Evolutionary conservation across 1,284 basidiomycete genomes (phyloP).

Genomic region (Apiotrichum mycotoxinovorans): DNA sequence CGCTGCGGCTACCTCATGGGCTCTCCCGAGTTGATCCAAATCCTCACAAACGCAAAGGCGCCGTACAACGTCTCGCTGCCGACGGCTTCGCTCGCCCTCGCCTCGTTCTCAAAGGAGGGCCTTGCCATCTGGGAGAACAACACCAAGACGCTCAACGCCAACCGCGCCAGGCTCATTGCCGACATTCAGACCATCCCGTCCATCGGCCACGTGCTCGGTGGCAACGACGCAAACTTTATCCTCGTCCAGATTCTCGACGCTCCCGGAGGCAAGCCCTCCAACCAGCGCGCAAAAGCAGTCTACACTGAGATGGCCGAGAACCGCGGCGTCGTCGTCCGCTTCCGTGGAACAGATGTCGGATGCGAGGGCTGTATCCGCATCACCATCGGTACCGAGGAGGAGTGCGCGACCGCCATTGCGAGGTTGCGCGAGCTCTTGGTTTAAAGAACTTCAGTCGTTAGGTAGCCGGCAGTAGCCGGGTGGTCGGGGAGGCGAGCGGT

Average conservation of each 20-base stretch:
- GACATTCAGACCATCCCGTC: constrained; percentile 52
- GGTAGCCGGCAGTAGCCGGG: neutral
- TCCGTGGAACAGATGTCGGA: constrained; percentile 78
- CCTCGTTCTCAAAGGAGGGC: constrained; percentile 68
- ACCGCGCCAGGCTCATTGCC: constrained; percentile 58
- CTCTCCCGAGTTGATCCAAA: constrained; percentile 82
- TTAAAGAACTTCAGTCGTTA: neutral
- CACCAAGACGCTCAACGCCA: constrained; percentile 59
- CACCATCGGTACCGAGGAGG: constrained; percentile 80
- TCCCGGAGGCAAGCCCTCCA: constrained; percentile 59
- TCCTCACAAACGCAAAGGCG: constrained; percentile 93
- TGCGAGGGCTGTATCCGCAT: constrained; percentile 85
- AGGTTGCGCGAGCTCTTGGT: constrained; percentile 39
- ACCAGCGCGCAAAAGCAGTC: constrained; percentile 62
- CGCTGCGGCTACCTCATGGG: constrained; percentile 85
- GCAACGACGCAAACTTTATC: constrained; percentile 89
- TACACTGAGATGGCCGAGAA: constrained; percentile 85
- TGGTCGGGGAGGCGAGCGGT: too few relatives aligned
- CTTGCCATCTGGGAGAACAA: constrained; percentile 66
- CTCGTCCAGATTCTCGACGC: constrained; percentile 70
- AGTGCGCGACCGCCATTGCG: constrained; percentile 61
- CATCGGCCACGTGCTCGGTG: constrained; percentile 71
- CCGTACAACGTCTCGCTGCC: constrained; percentile 96
- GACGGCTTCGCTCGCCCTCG: constrained; percentile 75
- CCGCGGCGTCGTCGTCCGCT: constrained; percentile 84